Conservation (phyloP, 257 asterid genomes). For the Lantana camara region DNA sequence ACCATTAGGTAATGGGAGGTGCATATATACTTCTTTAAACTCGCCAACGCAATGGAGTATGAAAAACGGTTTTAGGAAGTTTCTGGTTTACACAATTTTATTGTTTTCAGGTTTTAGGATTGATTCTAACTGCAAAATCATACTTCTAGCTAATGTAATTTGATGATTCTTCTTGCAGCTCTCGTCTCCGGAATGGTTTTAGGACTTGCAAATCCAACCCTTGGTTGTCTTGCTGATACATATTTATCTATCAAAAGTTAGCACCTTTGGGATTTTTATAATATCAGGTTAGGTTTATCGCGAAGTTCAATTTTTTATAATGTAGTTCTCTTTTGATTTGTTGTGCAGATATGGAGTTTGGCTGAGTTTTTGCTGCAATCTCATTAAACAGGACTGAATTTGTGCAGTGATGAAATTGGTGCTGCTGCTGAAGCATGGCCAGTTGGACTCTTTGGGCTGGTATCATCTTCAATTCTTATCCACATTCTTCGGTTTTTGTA, state of each 20-base stretch:
- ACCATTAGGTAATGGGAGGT: constrained; percentile 58
- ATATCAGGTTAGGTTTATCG: no score
- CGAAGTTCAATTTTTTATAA: no score
- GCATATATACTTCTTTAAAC: background rate
- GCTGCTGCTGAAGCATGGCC: no score
- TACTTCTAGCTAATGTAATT: constrained; percentile 20
- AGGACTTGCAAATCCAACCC: constrained; percentile 82
- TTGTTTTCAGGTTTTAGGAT: background rate
- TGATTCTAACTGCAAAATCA: constrained; percentile 1
- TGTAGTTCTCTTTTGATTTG: no score
- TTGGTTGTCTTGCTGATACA: constrained; percentile 86
- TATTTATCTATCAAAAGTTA: constrained; percentile 67
- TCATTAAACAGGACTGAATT: no score
- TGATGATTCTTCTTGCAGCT: constrained; percentile 52
- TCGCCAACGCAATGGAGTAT: background rate
- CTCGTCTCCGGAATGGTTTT: constrained; percentile 77
- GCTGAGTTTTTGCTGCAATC: no score
- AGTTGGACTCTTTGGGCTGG: no score
- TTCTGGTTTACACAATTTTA: background rate
- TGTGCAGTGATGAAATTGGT: no score
- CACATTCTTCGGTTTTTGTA: no score
- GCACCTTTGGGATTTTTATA: no score
- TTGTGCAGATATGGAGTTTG: no score
- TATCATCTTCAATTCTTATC: no score
- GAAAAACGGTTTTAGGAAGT: constrained; percentile 3